Base-by-base conservation (phyloP, 768 basidiomycete species). In the Mycena alexandri region DNA sequence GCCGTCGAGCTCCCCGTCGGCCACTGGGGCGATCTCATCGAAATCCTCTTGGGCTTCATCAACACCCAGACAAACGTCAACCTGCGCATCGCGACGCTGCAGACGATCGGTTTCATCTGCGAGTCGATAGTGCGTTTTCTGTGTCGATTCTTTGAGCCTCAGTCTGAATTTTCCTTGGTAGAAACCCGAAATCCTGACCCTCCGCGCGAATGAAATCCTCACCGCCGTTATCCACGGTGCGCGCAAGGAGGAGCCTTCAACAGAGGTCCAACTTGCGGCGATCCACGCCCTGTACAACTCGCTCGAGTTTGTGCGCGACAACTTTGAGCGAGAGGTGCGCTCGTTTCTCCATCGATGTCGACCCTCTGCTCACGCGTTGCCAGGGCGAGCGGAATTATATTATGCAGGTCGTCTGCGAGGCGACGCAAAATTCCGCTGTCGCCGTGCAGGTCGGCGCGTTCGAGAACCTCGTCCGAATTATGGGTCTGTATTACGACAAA, bases 331-430 rank as follows among this genome's bases (percentile, higher is more conserved):
- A 55, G 98, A 99, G 85, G 96, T 97, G 70, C 58, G 89, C 83
- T 24, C 16, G 43, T 48, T 14, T 55, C 47, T 17, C 21, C 33
- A 29, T 36, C 54, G 47, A 33, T 24, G 25, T 61, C 60, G 70
- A 33, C 56, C 29, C 29, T 79, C 38, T 58, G 61, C 67, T 59
- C 25, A 60, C 48, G 21, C 33, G 59, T 25, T 65, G 14, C 47
- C 75, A 99, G 95, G 98, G 98, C 72, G 98, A 99, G 79, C 90
- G 98, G 53, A 99, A 99, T 81, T 99, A 98, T 82, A 99, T 99
- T 79, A 99, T 99, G 98, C 98, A 99, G 83, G 96, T 99, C 47
- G 94, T 99, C 19, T 99, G 98, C 77, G 98, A 99, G 76, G 97
- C 97, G 0, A 99, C 98, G 0, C 98, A 99, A 78, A 96, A 91